phyloP scores from a whole-genome alignment of 257 asterid species.

The Mitragyna speciosa region DNA sequence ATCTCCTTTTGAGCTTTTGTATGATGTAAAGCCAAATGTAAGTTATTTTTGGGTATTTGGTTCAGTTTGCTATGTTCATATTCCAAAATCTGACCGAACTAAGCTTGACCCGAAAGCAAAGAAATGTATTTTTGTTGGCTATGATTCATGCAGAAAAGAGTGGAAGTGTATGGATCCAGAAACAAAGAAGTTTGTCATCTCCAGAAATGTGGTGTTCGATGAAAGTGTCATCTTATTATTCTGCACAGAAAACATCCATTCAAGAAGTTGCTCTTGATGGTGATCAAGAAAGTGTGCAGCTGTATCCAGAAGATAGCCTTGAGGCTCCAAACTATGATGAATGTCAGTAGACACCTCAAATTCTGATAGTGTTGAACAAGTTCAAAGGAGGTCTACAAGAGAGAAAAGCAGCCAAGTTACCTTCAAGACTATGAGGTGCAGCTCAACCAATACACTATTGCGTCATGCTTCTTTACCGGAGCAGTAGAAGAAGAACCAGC shows the following conservation, averaged over 20 bases:
- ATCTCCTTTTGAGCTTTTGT: no score
- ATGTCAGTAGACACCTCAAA: neutral
- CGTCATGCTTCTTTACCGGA: slow-evolving; percentile 11
- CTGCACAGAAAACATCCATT: neutral
- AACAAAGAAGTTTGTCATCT: neutral
- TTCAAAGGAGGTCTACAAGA: neutral
- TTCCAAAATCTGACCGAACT: slow-evolving; percentile 9
- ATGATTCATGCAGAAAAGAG: slow-evolving; percentile 13
- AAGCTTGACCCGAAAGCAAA: slow-evolving; percentile 30
- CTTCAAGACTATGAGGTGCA: slow-evolving; percentile 16
- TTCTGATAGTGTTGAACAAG: neutral
- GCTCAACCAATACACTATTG: neutral
- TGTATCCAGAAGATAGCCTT: neutral
- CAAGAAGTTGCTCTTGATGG: neutral
- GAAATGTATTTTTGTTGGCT: slow-evolving; percentile 8
- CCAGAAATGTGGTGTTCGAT: neutral
- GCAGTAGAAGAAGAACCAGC: slow-evolving; percentile 15
- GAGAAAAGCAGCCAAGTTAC: slow-evolving; percentile 14
- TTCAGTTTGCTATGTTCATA: slow-evolving; percentile 18
- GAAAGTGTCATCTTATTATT: neutral
- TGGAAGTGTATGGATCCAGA: slow-evolving; percentile 25
- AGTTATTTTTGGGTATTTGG: no score
- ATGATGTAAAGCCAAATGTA: no score
- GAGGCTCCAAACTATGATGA: neutral
- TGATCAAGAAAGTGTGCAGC: neutral